These are phyloP conservation scores for Chenopodium formosanum DNA, from an alignment of 148 eudicot species.

Conservation along the genomic window DNA sequence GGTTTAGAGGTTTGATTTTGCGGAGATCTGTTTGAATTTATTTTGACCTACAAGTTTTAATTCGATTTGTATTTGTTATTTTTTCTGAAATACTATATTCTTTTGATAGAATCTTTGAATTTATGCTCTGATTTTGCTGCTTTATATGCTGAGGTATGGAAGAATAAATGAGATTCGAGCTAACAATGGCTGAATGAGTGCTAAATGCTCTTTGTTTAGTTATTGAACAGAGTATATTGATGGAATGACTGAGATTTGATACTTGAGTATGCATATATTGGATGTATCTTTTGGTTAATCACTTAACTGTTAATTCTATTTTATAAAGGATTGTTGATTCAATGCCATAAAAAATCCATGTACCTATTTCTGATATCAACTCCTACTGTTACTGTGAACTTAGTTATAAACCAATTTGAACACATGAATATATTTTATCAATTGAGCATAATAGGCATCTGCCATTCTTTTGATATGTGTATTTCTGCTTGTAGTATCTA, in stretches of 20 bases:
- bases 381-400: background rate
- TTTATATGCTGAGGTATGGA: background rate
- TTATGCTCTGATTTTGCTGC: background rate
- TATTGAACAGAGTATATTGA: background rate
- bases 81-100: background rate
- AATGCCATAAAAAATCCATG: background rate
- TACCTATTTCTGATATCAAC: background rate
- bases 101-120: background rate
- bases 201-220: background rate
- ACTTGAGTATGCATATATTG: too few relatives aligned
- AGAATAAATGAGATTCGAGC: background rate
- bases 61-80: background rate
- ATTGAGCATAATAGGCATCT: too few relatives aligned
- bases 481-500: too few relatives aligned
- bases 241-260: background rate
- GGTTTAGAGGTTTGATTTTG: background rate
- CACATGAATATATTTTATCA: too few relatives aligned
- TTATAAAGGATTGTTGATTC: too few relatives aligned
- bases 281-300: too few relatives aligned
- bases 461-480: too few relatives aligned
- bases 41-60: background rate
- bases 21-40: background rate
- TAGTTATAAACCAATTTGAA: background rate
- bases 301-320: too few relatives aligned
- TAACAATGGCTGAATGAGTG: background rate